phyloP scores from a whole-genome alignment of 192 early-diverging fungal genomes.

The Neocallimastix lanati region DNA sequence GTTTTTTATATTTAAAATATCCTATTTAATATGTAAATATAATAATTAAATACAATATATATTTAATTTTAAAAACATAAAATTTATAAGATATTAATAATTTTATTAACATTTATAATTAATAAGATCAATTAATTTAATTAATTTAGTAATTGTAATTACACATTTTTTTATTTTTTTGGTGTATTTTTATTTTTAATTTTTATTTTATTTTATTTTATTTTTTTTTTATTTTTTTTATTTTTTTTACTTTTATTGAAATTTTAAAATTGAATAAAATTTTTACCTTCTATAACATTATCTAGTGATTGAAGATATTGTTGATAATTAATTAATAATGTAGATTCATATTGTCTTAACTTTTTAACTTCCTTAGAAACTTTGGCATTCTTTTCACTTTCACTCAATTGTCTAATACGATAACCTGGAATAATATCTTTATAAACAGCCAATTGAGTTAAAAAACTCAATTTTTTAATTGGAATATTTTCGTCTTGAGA shows the following conservation, averaged over 20 bases:
- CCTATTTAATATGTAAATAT: not conserved
- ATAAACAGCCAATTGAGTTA: conserved; percentile 83
- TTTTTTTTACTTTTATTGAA: too few relatives aligned
- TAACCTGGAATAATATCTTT: conserved; percentile 91
- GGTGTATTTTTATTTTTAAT: not conserved
- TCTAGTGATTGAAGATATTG: conserved; percentile 62
- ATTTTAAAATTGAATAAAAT: conserved; percentile 15
- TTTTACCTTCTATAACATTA: conserved; percentile 14
- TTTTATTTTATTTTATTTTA: too few relatives aligned
- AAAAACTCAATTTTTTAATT: conserved; percentile 54
- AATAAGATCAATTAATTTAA: too few relatives aligned
- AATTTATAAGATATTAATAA: too few relatives aligned
- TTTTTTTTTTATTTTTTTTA: too few relatives aligned
- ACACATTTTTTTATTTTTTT: too few relatives aligned
- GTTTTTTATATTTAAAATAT: not conserved
- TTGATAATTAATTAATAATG: conserved; percentile 66
- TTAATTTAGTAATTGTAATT: too few relatives aligned
- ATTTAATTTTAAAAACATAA: too few relatives aligned
- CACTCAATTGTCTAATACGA: conserved; percentile 72
- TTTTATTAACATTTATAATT: too few relatives aligned
- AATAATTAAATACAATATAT: too few relatives aligned
- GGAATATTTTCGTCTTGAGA: conserved; percentile 37
- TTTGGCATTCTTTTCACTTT: conserved; percentile 49
- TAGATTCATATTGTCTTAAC: conserved; percentile 70
- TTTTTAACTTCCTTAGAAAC: conserved; percentile 82